Evolutionary conservation across 371 early-diverging fungal species (phyloP).

Genomic region (Phascolomyces articulosus): DNA sequence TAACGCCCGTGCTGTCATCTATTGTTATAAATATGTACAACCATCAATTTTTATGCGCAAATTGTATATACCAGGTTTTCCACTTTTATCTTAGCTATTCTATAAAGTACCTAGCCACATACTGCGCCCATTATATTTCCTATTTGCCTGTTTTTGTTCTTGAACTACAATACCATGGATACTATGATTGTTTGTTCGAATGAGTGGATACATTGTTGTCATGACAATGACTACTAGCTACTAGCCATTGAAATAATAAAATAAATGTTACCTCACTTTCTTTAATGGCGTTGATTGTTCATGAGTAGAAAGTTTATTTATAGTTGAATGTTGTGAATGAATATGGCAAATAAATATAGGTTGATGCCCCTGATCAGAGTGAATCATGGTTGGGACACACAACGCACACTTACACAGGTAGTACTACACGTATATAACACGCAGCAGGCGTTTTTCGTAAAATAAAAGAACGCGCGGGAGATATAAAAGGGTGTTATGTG

Average conservation of each 20-base stretch:
- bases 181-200: not conserved
- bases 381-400: too few relatives aligned
- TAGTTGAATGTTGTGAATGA: not conserved
- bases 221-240: too few relatives aligned
- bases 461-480: too few relatives aligned
- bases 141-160: not conserved
- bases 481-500: not conserved
- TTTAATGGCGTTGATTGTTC: not conserved
- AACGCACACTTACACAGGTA: too few relatives aligned
- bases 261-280: constrained; percentile 8
- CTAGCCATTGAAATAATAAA: not conserved
- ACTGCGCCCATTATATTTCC: not conserved
- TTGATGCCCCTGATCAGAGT: constrained; percentile 1
- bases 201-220: not conserved
- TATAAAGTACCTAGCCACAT: not conserved
- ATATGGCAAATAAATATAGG: constrained; percentile 11
- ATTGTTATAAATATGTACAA: not conserved
- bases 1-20: constrained; percentile 26
- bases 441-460: too few relatives aligned
- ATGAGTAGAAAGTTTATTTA: not conserved
- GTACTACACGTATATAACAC: too few relatives aligned
- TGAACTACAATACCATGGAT: constrained; percentile 3
- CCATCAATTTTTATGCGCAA: not conserved
- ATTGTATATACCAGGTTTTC: not conserved
- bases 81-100: not conserved